Base-by-base conservation (phyloP, 495 filamentous ascomycete genomes). In the Corynascus novoguineensis region DNA sequence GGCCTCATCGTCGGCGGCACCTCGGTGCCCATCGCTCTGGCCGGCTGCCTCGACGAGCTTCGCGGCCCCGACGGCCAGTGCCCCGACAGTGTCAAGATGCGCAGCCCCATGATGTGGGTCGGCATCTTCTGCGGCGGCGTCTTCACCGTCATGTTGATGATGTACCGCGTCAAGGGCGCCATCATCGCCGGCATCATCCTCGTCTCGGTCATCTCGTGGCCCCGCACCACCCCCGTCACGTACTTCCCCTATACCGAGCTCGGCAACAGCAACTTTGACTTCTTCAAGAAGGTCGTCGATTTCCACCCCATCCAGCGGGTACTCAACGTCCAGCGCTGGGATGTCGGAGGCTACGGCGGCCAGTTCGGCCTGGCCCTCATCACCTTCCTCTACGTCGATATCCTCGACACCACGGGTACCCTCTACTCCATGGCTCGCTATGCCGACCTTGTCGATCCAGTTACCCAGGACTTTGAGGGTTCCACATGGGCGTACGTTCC, bases 361-460 rank as follows among this genome's bases (percentile, higher is more conserved):
- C 79, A 92, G 65, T 92, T 92, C 64, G 86, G 82, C 22, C 68
- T 92, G 29, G 88, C 88, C 0, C 80, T 92, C 45, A 84, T 92
- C 64, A 91, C 88, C 15, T 92, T 92, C 72, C 76, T 91, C 50
- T 92, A 92, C 63, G 88, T 92, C 57, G 88, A 92, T 68, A 91
- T 92, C 55, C 75, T 90, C 12, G 87, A 90, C 64, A 81, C 78
- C 50, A 90, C 87, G 0, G 87, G 86, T 48, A 90, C 87, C 0
- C 71, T 89, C 56, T 92, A 91, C 71, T 86, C 87, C 17, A 91
- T 92, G 88, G 88, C 88, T 19, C 83, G 82, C 28, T 90, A 90
- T 61, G 83, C 83, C 55, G 81, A 83, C 22, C 81, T 86, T 58
- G 83, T 92, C 63, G 86, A 92, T 56, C 82, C 84, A 56, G 72